These are phyloP conservation scores for Orbilia quercus DNA, from an alignment of 2,329 filamentous ascomycete species.

Conservation along the genomic window DNA sequence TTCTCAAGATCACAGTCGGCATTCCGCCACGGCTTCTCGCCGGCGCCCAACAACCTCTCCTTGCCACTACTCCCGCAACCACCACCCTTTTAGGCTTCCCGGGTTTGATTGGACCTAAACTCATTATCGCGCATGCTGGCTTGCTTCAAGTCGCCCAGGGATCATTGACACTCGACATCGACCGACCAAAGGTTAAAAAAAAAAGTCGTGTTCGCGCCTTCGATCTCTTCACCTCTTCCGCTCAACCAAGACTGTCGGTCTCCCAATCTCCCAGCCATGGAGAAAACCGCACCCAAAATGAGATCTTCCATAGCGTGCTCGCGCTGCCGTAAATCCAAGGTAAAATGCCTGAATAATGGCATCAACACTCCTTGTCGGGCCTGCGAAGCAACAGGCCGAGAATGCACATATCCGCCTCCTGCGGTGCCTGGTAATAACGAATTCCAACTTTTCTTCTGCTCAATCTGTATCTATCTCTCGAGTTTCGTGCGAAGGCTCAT, in stretches of 20 bases:
- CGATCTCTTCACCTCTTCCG: background rate
- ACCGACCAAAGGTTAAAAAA: no score
- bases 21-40: constrained; percentile 53
- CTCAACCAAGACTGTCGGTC: background rate
- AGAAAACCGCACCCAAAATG: constrained; percentile 58
- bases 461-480: no score
- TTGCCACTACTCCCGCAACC: background rate
- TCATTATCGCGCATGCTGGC: constrained; percentile 40
- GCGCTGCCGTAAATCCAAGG: constrained; percentile 70
- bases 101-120: constrained; percentile 33
- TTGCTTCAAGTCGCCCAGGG: constrained; percentile 34
- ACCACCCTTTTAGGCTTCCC: background rate
- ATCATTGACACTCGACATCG: constrained; percentile 20
- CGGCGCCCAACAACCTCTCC: constrained; percentile 39
- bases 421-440: constrained; percentile 60
- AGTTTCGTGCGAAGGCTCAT: constrained; percentile 36
- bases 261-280: constrained; percentile 30
- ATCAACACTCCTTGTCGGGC: constrained; percentile 77
- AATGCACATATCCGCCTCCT: constrained; percentile 77
- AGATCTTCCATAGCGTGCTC: constrained; percentile 60
- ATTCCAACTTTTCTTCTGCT: no score
- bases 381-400: constrained; percentile 76
- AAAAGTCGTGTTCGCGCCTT: constrained; percentile 1
- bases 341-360: constrained; percentile 85
- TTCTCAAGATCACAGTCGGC: constrained; percentile 29